A percentile compares a stretch with the other conserved stretches of the same genome.
Evolutionary conservation across 768 basidiomycete species (phyloP).

Genomic region (Hortiboletus flavorubellus): DNA sequence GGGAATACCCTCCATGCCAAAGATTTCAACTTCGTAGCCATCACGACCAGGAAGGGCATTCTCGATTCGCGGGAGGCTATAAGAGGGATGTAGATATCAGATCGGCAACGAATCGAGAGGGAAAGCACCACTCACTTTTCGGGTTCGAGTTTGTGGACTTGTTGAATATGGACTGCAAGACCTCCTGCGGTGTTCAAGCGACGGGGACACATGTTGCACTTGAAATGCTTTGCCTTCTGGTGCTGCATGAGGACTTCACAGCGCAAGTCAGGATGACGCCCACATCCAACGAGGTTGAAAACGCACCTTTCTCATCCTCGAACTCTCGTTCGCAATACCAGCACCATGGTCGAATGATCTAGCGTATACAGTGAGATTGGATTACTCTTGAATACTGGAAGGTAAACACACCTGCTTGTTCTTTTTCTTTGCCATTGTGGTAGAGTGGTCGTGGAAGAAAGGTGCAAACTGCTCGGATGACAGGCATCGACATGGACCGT

Average conservation of each 20-base stretch:
- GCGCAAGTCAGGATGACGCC: background rate
- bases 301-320: constrained; percentile 94
- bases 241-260: constrained; percentile 91
- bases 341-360: constrained; percentile 93
- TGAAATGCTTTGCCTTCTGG: constrained; percentile 99
- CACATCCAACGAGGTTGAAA: background rate
- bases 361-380: constrained; percentile 26
- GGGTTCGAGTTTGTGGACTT: constrained; percentile 98
- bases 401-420: constrained; percentile 37
- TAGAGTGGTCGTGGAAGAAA: constrained; percentile 12
- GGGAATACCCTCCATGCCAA: constrained; percentile 98
- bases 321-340: constrained; percentile 99
- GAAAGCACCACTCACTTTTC: constrained; percentile 47
- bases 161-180: constrained; percentile 95
- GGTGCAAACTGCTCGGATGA: constrained; percentile 11
- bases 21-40: constrained; percentile 98
- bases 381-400: background rate
- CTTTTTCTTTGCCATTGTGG: constrained; percentile 52
- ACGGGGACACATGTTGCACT: constrained; percentile 93
- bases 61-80: constrained; percentile 81
- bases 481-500: constrained; percentile 6
- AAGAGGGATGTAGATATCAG: constrained; percentile 5
- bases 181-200: constrained; percentile 97
- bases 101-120: constrained; percentile 1
- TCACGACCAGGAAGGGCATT: constrained; percentile 96